Evolutionary conservation across 805 yeast species (phyloP), one percentile per base, ranked within the genome.

Genomic region (Candida michaelii): DNA sequence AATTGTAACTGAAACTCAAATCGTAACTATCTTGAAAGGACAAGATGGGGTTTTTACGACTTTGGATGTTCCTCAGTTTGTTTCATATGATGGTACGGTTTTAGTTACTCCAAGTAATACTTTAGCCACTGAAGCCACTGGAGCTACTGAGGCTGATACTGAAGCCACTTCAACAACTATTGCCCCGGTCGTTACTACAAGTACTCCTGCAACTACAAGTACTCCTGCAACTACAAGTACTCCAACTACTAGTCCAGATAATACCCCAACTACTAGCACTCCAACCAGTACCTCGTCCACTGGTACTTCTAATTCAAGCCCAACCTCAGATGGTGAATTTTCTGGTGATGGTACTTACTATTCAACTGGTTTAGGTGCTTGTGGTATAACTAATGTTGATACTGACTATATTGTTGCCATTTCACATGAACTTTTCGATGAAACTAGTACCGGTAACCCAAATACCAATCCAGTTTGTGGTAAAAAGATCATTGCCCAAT

Each of bases 331-430:
- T 8, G 46, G 49, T 12, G 6, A 48, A 16, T 36, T 52, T 10
- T 10, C 49, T 6, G 51, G 52, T 39, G 58, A 74, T 45, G 82
- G 80, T 40, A 77, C 82, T 23, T 77, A 59, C 58, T 77, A 73
- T 54, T 53, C 56, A 23, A 66, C 75, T 15, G 69, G 69, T 4
- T 52, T 62, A 35, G 85, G 83, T 43, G 79, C 83, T 17, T 81
- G 85, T 62, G 85, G 85, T 31, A 45, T 51, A 33, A 55, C 66
- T 46, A 71, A 62, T 62, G 40, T 64, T 13, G 77, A 69, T 46
- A 25, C 62, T n/a, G 85, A 80, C 51, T 56, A 57, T 44, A 69
- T 80, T 48, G 80, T 74, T 32, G 85, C 85, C 30, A 61, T 79
- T 49, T 71, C 77, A 43, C 64, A 61, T 47, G 54, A 54, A 38